phyloP scores from a whole-genome alignment of 768 basidiomycete species.

The Porphyrellus cyaneotinctus region DNA sequence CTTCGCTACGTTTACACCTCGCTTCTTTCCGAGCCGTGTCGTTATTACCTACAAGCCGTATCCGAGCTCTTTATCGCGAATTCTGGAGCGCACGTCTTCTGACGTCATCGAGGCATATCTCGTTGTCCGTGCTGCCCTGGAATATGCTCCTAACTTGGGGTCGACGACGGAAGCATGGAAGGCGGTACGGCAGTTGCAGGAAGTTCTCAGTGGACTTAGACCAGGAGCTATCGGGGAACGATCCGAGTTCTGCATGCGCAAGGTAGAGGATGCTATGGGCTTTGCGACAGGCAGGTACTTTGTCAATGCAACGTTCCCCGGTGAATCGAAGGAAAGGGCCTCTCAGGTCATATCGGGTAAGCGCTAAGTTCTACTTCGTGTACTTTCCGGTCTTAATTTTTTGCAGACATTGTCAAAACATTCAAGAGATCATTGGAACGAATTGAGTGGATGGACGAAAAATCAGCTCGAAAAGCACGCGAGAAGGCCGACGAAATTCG shows the following conservation, averaged over 20 bases:
- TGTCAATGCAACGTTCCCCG: slow-evolving; percentile 77
- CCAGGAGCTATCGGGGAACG: slow-evolving; percentile 82
- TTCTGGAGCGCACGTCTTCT: slow-evolving; percentile 63
- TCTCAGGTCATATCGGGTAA: slow-evolving; percentile 78
- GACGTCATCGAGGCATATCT: slow-evolving; percentile 86
- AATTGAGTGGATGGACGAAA: slow-evolving; percentile 89
- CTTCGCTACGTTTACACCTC: slow-evolving; percentile 78
- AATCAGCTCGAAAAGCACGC: slow-evolving; percentile 75
- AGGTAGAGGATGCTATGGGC: slow-evolving; percentile 73
- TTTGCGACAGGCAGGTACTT: slow-evolving; percentile 89
- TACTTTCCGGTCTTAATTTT: slow-evolving; percentile 5
- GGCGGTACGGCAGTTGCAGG: slow-evolving; percentile 63
- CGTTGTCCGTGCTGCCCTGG: slow-evolving; percentile 66
- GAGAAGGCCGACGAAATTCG: slow-evolving; percentile 63
- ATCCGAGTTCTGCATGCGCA: slow-evolving; percentile 74
- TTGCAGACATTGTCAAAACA: slow-evolving; percentile 68
- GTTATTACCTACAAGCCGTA: slow-evolving; percentile 84
- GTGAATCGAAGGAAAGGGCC: slow-evolving; percentile 74
- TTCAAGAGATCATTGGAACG: slow-evolving; percentile 74
- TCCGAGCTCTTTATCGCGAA: slow-evolving; percentile 56
- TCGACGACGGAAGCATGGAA: slow-evolving; percentile 74
- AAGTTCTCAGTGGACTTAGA: slow-evolving; percentile 78
- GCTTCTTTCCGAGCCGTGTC: slow-evolving; percentile 68
- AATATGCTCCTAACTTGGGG: slow-evolving; percentile 68
- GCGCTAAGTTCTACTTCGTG: slow-evolving; percentile 5